Base-by-base conservation (phyloP, 495 filamentous ascomycete species). In the Haplographium delicatum region DNA sequence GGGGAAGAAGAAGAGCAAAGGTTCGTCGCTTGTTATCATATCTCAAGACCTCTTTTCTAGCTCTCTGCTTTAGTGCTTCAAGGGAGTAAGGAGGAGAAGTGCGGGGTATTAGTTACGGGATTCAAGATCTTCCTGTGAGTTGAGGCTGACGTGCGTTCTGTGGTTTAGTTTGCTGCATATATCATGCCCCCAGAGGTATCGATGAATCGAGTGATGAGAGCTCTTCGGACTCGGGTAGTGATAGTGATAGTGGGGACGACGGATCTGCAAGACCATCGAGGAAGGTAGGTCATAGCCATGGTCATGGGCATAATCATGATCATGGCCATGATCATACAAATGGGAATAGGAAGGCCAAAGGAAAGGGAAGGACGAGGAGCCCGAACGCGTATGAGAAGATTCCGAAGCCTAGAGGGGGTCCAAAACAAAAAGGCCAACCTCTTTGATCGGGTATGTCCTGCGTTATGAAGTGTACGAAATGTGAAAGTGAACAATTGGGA, bases 131-230 rank as follows among this genome's bases (percentile, higher is more conserved):
- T n/a, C n/a, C n/a, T n/a, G n/a, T n/a, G n/a, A n/a, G n/a, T n/a
- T n/a, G n/a, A n/a, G n/a, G n/a, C 23, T 18, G 37, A 43, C 20
- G 25, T 43, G 16, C n/a, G n/a, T n/a, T n/a, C n/a, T n/a, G n/a
- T n/a, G n/a, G n/a, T n/a, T n/a, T 58, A 96, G 94, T 97, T 19
- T 99, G 93, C 78, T 99, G 93, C 66, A 97, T 97, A 64, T 99
- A 96, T 72, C 90, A 95, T 71, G 86, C 86, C 51, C 80, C 88
- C 2, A 84, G 82, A 44, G 80, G 76, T 33, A 80, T 90, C 7
- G 93, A 85, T 65, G 93, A 96, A 65, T 95, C 88, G 13, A 88
- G 82, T 53, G 85, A 84, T 50, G 85, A 90, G 58, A 85, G 82
- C 22, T 83, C 82, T 33, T 63, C 74, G 54, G 75, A 83, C 10